phyloP scores from a whole-genome alignment of 176 grass and related monocot genomes.

The Tillandsia leiboldiana region DNA sequence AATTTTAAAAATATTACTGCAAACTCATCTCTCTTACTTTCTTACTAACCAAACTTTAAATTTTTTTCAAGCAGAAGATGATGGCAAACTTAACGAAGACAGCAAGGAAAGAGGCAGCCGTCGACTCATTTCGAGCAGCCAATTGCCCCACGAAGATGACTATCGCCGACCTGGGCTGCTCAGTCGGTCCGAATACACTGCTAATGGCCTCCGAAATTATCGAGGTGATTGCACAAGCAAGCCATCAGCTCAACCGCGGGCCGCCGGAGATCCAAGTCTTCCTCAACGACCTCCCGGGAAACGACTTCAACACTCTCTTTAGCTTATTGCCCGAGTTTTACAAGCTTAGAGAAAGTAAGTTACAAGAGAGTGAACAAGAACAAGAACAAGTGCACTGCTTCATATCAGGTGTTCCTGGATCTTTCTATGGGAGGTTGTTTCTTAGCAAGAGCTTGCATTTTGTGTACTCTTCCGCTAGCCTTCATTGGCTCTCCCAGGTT shows the following conservation, averaged over 20 bases:
- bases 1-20: not conserved
- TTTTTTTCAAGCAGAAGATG: not conserved
- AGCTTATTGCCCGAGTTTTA: not conserved
- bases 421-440: constrained; percentile 40
- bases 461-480: constrained; percentile 29
- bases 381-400: constrained; percentile 4
- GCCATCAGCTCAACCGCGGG: not conserved
- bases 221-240: not conserved
- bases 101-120: constrained; percentile 14
- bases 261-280: not conserved
- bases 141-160: not conserved
- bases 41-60: too few species aligned
- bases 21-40: not conserved
- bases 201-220: not conserved
- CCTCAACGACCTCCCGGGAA: not conserved
- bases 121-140: not conserved
- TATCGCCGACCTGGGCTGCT: not conserved
- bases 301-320: not conserved
- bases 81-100: constrained; percentile 18
- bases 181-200: not conserved
- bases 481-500: constrained; percentile 40
- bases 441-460: constrained; percentile 26
- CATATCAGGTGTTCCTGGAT: constrained; percentile 22
- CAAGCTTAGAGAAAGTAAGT: not conserved
- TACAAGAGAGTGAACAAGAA: not conserved